Evolutionary conservation across 2,329 filamentous ascomycete species (phyloP).

Genomic region (Fusarium sp.): DNA sequence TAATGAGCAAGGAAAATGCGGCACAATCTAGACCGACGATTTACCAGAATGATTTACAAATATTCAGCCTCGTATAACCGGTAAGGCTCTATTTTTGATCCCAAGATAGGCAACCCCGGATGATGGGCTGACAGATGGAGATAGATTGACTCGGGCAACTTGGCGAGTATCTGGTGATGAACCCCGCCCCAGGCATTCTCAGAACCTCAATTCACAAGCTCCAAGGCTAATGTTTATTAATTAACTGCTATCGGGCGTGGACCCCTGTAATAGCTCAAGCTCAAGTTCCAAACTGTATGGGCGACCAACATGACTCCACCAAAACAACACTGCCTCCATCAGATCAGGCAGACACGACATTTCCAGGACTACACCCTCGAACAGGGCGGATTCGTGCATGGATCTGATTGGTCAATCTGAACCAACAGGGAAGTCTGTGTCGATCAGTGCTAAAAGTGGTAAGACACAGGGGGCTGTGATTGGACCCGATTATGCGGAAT

Average conservation of each 20-base stretch:
- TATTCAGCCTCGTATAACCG: background rate
- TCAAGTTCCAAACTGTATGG: background rate
- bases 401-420: background rate
- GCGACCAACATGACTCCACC: background rate
- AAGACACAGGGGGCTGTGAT: background rate
- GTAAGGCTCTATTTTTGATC: background rate
- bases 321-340: constrained; percentile 1
- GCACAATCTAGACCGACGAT: background rate
- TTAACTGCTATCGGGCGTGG: background rate
- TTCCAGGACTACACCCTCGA: constrained; percentile 6
- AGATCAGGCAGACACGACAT: constrained; percentile 12
- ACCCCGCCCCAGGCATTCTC: constrained; percentile 8
- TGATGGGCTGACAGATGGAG: background rate
- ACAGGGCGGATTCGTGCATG: background rate
- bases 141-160: background rate
- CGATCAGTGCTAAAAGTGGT: background rate
- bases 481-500: background rate
- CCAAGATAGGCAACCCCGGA: background rate
- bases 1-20: background rate
- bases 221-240: background rate
- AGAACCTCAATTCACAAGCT: background rate
- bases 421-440: background rate
- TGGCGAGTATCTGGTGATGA: background rate
- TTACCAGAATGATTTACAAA: background rate
- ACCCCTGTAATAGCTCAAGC: background rate